Conservation (phyloP, 78 protist species). For the Isochrysis galbana region DNA sequence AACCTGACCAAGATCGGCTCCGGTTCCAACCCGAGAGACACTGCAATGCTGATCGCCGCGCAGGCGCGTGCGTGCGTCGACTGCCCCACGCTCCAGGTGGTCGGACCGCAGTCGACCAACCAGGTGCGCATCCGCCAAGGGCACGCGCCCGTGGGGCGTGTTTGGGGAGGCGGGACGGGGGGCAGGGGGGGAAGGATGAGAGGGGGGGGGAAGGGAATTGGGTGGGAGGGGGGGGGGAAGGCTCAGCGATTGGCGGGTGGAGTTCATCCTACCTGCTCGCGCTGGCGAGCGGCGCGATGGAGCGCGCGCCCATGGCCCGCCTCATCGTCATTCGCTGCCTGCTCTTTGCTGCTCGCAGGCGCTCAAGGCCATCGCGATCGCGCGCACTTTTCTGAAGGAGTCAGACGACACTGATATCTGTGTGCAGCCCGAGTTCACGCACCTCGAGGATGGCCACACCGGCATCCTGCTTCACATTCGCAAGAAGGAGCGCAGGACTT, state of each 20-base stretch:
- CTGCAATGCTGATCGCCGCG: conserved; percentile 3
- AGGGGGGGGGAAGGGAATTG: too few relatives aligned
- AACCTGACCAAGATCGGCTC: conserved; percentile 15
- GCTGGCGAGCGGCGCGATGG: too few relatives aligned
- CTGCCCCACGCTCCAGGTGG: not conserved
- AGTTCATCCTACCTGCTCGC: too few relatives aligned
- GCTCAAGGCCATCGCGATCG: not conserved
- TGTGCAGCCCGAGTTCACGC: not conserved
- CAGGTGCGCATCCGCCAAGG: too few relatives aligned
- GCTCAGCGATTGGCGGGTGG: too few relatives aligned
- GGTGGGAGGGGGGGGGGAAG: too few relatives aligned
- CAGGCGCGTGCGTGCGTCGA: not conserved
- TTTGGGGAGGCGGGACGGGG: too few relatives aligned
- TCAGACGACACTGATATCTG: not conserved
- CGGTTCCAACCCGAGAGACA: not conserved
- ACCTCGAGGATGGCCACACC: not conserved
- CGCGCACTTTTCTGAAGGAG: conserved; percentile 9
- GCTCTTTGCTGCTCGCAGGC: too few relatives aligned
- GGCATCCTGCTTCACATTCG: not conserved
- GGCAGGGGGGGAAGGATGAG: too few relatives aligned
- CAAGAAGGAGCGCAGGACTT: not conserved
- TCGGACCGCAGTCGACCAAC: conserved; percentile 1
- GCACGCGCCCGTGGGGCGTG: too few relatives aligned
- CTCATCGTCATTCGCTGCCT: too few relatives aligned
- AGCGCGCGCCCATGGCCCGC: too few relatives aligned